A percentile compares a stretch with the other conserved stretches of the same genome.
Evolutionary conservation across 1,284 basidiomycete species (phyloP).

Genomic region (Apiotrichum veenhuisii): DNA sequence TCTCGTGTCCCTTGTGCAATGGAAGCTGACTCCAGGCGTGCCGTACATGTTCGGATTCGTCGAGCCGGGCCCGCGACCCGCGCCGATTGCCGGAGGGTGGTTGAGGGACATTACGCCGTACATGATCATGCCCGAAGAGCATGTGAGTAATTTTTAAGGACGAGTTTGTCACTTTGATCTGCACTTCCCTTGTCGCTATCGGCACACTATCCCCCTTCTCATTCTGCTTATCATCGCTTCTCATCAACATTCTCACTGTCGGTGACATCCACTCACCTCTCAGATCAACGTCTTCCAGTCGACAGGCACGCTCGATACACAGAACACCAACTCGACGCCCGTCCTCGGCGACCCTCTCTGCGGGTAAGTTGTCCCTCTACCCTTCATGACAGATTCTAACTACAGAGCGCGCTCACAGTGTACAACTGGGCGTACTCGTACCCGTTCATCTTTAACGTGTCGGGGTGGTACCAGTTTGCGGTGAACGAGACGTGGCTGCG

Average conservation of each 20-base stretch:
- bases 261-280: no score
- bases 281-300: conserved; percentile 37
- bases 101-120: conserved; percentile 40
- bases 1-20: no score
- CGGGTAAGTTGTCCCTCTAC: conserved; percentile 25
- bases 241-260: no score
- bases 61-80: conserved; percentile 37
- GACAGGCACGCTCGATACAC: conserved; percentile 26
- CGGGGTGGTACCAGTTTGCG: conserved; percentile 47
- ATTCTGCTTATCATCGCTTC: background rate
- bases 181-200: background rate
- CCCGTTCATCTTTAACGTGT: conserved; percentile 34
- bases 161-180: background rate
- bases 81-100: conserved; percentile 38
- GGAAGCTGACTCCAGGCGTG: conserved; percentile 9
- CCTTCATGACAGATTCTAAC: background rate
- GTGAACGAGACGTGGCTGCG: conserved; percentile 47
- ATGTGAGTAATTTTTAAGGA: conserved; percentile 15
- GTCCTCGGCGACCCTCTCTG: conserved; percentile 31
- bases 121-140: conserved; percentile 38
- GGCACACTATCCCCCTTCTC: background rate
- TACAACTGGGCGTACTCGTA: conserved; percentile 29
- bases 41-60: conserved; percentile 47
- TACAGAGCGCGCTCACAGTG: conserved; percentile 1
- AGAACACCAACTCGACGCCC: conserved; percentile 20